These are phyloP conservation scores for Septoria linicola DNA, from an alignment of 2,329 filamentous ascomycete genomes.

Conservation along the genomic window DNA sequence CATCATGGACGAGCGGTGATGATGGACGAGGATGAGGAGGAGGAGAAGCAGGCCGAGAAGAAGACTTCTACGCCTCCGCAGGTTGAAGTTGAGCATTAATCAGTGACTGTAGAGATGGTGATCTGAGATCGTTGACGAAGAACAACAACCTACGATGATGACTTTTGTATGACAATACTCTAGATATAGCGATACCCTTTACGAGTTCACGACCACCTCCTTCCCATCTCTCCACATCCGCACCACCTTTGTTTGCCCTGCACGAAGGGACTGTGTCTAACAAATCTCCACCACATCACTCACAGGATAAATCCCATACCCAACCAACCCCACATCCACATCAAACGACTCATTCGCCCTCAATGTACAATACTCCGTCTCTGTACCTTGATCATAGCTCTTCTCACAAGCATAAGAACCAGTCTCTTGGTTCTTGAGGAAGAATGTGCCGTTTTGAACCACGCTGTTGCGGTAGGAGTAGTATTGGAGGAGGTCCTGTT, in stretches of 20 bases:
- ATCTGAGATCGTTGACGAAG: too few relatives aligned
- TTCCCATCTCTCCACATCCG: background rate
- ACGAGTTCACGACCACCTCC: too few relatives aligned
- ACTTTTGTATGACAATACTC: too few relatives aligned
- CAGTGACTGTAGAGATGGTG: too few relatives aligned
- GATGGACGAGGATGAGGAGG: conserved; percentile 31
- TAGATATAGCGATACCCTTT: too few relatives aligned
- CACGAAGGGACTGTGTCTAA: background rate
- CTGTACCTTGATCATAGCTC: background rate
- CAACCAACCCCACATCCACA: background rate
- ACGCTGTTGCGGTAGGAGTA: conserved; percentile 10
- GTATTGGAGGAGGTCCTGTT: conserved; percentile 5
- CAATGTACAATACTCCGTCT: background rate
- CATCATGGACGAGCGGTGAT: conserved; percentile 35
- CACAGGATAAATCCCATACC: conserved; percentile 1
- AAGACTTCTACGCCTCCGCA: conserved; percentile 33
- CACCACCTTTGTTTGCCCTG: background rate
- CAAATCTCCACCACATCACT: conserved; percentile 1
- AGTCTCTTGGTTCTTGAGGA: background rate
- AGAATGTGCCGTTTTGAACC: conserved; percentile 3
- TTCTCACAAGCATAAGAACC: background rate
- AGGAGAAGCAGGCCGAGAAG: conserved; percentile 32
- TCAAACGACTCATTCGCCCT: background rate
- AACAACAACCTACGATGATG: too few relatives aligned
- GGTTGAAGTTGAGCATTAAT: conserved; percentile 24